Conservation (phyloP, 352 stramenopile species). For the Pythium dissimile region DNA sequence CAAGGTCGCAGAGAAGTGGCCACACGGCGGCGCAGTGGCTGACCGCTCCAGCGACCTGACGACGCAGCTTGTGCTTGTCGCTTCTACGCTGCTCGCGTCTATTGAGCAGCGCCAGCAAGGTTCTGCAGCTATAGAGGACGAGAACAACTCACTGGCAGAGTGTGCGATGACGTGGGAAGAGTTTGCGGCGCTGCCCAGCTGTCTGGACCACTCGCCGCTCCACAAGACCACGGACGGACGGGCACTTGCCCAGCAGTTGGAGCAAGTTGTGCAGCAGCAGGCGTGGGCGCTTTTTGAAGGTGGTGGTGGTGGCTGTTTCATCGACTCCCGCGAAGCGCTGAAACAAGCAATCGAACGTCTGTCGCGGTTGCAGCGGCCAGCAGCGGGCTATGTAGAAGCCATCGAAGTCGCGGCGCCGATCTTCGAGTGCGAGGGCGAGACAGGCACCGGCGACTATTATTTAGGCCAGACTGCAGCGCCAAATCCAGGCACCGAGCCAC, state of each 20-base stretch:
- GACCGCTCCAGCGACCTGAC: neutral
- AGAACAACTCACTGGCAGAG: neutral
- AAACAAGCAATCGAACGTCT: neutral
- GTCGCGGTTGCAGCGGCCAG: too few species aligned
- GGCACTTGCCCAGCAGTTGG: neutral
- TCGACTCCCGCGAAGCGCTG: neutral
- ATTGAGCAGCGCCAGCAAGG: too few species aligned
- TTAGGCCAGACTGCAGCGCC: too few species aligned
- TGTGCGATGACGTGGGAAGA: conserved; percentile 17
- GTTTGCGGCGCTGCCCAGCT: conserved; percentile 4
- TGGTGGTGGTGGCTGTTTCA: too few species aligned
- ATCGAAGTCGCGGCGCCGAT: too few species aligned
- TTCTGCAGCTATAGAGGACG: too few species aligned
- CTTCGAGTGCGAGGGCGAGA: too few species aligned
- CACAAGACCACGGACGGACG: conserved; percentile 10
- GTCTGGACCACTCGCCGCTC: conserved; percentile 4
- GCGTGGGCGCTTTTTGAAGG: neutral
- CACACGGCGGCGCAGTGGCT: neutral
- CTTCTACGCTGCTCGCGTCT: neutral
- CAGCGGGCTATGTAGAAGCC: too few species aligned
- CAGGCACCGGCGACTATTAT: too few species aligned
- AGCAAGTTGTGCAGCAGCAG: conserved; percentile 3
- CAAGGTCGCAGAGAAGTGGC: neutral
- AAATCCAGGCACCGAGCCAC: too few species aligned
- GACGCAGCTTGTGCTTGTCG: neutral